phyloP scores from a whole-genome alignment of 768 basidiomycete species.

The Mycena maculata region DNA sequence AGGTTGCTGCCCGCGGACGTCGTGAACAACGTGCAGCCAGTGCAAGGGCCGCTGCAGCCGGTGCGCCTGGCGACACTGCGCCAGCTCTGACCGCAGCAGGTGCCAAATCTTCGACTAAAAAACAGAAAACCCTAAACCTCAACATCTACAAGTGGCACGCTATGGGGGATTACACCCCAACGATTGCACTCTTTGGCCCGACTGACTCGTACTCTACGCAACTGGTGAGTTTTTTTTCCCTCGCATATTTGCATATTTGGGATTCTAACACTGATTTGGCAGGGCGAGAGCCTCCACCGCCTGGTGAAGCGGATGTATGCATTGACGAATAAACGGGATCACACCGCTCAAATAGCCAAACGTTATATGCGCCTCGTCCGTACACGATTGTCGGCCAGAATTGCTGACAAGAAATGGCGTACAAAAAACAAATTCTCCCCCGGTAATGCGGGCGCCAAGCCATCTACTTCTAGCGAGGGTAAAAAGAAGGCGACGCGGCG shows the following conservation, averaged over 20 bases:
- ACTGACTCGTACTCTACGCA: too few relatives aligned
- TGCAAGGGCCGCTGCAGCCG: too few relatives aligned
- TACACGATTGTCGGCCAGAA: not conserved
- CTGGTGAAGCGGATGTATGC: too few relatives aligned
- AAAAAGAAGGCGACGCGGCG: too few relatives aligned
- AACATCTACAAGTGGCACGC: too few relatives aligned
- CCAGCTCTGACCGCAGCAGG: not conserved
- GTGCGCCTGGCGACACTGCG: not conserved
- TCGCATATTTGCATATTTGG: not conserved
- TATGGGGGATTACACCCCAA: too few relatives aligned
- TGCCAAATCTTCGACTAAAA: slow-evolving; percentile 4
- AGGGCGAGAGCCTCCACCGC: too few relatives aligned
- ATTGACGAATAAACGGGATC: slow-evolving; percentile 50
- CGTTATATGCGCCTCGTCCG: slow-evolving; percentile 22
- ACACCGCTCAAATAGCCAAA: slow-evolving; percentile 44
- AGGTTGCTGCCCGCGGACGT: too few relatives aligned
- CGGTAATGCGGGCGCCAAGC: not conserved
- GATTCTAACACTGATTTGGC: not conserved
- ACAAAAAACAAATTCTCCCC: not conserved
- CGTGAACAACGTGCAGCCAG: too few relatives aligned
- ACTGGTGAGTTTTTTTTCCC: slow-evolving; percentile 32
- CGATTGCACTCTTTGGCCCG: too few relatives aligned
- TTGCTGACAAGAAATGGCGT: not conserved
- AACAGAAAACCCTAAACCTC: too few relatives aligned
- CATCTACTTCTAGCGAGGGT: slow-evolving; percentile 20